Percentiles rank a stretch among this genome's conserved stretches.
These are phyloP conservation scores for Anthracocystis setariae DNA, from an alignment of 1,284 basidiomycete species.

Conservation along the genomic window DNA sequence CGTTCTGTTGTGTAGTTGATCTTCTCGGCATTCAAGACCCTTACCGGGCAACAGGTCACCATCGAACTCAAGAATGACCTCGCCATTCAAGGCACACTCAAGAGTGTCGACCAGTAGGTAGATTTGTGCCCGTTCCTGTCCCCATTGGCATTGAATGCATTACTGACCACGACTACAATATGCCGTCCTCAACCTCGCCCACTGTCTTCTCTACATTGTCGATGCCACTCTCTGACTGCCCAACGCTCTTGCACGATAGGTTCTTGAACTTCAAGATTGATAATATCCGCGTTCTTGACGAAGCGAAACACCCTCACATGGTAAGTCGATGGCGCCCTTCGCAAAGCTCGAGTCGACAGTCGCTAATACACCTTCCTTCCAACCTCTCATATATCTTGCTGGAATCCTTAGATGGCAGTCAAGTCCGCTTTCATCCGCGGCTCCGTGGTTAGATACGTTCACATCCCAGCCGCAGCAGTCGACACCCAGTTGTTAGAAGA, in stretches of 20 bases:
- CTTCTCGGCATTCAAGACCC: conserved; percentile 98
- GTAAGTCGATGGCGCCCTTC: conserved; percentile 70
- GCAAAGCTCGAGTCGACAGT: neutral
- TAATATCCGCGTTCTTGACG: conserved; percentile 90
- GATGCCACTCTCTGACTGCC: neutral
- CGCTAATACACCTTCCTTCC: neutral
- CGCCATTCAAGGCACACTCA: conserved; percentile 92
- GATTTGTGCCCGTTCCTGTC: too few relatives aligned
- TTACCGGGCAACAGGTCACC: conserved; percentile 89
- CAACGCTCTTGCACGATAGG: conserved; percentile 7
- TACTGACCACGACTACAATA: neutral
- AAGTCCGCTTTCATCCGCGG: conserved; percentile 99
- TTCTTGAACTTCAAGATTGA: conserved; percentile 98
- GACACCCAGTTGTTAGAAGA: conserved; percentile 97
- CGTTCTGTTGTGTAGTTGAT: conserved; percentile 75
- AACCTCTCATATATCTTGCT: neutral
- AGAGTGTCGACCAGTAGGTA: conserved; percentile 89
- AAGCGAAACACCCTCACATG: conserved; percentile 96
- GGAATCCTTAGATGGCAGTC: conserved; percentile 84
- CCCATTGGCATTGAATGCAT: neutral
- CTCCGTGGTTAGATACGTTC: conserved; percentile 96
- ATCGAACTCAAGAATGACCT: conserved; percentile 99
- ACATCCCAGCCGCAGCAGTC: conserved; percentile 88
- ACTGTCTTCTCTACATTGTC: neutral
- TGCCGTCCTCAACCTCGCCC: neutral